A percentile compares a stretch with the other conserved stretches of the same genome.
Evolutionary conservation across 1,284 basidiomycete species (phyloP).

Genomic region (Exobasidium cylindrosporum): DNA sequence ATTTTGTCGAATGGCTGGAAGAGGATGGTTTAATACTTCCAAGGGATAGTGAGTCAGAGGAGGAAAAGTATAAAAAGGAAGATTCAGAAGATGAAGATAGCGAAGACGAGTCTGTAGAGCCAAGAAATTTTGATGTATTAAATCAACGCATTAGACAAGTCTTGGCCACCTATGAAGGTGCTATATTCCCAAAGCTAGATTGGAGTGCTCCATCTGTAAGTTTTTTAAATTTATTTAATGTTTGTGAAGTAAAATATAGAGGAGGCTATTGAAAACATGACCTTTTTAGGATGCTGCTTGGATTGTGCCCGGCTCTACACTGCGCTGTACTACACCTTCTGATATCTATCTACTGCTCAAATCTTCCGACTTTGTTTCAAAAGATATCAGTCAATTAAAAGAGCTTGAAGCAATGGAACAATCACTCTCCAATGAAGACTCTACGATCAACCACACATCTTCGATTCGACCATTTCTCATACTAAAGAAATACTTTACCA

Average conservation of each 20-base stretch:
- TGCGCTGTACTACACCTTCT: constrained; percentile 79
- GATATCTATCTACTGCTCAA: constrained; percentile 92
- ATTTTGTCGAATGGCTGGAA: constrained; percentile 72
- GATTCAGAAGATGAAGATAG: constrained; percentile 51
- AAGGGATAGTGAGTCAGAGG: constrained; percentile 68
- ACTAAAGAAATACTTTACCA: constrained; percentile 82
- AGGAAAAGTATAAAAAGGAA: not conserved
- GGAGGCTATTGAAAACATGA: constrained; percentile 8
- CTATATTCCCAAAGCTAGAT: constrained; percentile 78
- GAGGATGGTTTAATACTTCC: constrained; percentile 78
- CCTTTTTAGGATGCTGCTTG: constrained; percentile 73
- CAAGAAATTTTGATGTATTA: constrained; percentile 59
- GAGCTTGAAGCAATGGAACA: constrained; percentile 14
- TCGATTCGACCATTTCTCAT: constrained; percentile 66
- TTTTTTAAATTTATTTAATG: not conserved
- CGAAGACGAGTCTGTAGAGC: constrained; percentile 56
- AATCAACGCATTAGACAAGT: constrained; percentile 70
- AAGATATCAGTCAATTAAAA: constrained; percentile 66
- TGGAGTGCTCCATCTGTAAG: constrained; percentile 43
- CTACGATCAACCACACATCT: not conserved
- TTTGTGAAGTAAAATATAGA: constrained; percentile 10
- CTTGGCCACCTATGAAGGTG: constrained; percentile 65
- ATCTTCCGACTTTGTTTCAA: constrained; percentile 81
- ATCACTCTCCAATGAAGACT: not conserved
- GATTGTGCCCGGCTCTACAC: constrained; percentile 80